Evolutionary conservation across 768 basidiomycete genomes (phyloP).

Genomic region (Boletus subcaerulescens): DNA sequence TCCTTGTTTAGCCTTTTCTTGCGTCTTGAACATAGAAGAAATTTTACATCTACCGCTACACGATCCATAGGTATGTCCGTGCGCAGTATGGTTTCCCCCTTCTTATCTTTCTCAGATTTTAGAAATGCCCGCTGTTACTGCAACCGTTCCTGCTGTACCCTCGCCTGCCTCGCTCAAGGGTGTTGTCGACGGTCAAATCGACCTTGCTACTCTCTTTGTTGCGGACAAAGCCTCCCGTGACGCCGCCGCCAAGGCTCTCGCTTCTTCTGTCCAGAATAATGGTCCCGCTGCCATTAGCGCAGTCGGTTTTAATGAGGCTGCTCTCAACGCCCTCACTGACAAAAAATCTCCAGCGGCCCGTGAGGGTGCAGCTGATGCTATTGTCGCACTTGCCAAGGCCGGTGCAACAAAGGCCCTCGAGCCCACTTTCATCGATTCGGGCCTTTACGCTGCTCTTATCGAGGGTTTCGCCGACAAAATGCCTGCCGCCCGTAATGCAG

Average conservation of each 20-base stretch:
- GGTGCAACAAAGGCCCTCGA: constrained; percentile 82
- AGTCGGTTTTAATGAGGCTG: constrained; percentile 67
- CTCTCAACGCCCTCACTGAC: constrained; percentile 84
- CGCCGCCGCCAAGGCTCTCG: constrained; percentile 65
- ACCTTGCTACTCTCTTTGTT: constrained; percentile 74
- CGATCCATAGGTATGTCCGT: constrained; percentile 41
- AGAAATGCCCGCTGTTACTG: constrained; percentile 81
- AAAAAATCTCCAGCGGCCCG: constrained; percentile 93
- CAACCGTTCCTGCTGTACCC: constrained; percentile 54
- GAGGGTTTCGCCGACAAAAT: constrained; percentile 96
- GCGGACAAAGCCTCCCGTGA: constrained; percentile 83
- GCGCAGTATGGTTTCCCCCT: not conserved
- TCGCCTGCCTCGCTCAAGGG: constrained; percentile 74
- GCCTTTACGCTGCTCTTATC: constrained; percentile 81
- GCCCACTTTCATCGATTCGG: constrained; percentile 83
- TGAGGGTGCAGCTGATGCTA: constrained; percentile 79
- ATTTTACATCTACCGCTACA: constrained; percentile 33
- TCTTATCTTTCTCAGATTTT: constrained; percentile 38
- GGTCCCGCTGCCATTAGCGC: constrained; percentile 75
- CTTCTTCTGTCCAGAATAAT: constrained; percentile 75
- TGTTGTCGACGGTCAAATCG: constrained; percentile 60
- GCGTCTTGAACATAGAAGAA: constrained; percentile 38
- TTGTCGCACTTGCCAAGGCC: constrained; percentile 61
- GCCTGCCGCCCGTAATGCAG: constrained; percentile 80
- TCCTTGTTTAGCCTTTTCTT: constrained; percentile 54